Conservation (phyloP, 2,329 filamentous ascomycete species). For the Trichothecium sympodiale region DNA sequence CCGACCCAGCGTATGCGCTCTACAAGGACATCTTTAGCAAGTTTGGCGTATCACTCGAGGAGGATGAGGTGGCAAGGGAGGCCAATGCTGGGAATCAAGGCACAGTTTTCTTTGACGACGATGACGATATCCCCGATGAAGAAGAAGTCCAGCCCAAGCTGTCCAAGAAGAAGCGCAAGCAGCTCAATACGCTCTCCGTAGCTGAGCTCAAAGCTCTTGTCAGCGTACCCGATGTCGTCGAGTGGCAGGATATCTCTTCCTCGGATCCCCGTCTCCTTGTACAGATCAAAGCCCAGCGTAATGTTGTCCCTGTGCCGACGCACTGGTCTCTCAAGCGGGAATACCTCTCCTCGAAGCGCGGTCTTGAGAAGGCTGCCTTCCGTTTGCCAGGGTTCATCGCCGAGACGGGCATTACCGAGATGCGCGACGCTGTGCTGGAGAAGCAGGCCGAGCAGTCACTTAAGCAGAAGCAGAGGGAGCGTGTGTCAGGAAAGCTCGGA, state of each 20-base stretch:
- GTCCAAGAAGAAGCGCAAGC: constrained; percentile 92
- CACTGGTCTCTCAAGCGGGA: constrained; percentile 97
- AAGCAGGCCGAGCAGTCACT: constrained; percentile 87
- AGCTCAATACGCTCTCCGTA: constrained; percentile 82
- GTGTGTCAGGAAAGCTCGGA: constrained; percentile 91
- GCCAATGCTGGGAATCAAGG: constrained; percentile 65
- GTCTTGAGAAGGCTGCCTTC: constrained; percentile 92
- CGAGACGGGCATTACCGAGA: constrained; percentile 94
- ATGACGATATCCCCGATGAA: constrained; percentile 78
- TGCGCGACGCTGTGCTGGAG: constrained; percentile 92
- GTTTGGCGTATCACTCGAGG: constrained; percentile 57
- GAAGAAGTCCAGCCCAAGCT: constrained; percentile 67
- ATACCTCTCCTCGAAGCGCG: constrained; percentile 91
- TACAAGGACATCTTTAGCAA: constrained; percentile 75
- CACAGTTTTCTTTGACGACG: constrained; percentile 72
- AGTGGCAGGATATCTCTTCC: constrained; percentile 93
- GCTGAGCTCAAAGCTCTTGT: constrained; percentile 92
- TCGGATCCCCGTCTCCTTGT: constrained; percentile 81
- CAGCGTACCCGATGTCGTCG: constrained; percentile 82
- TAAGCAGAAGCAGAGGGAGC: constrained; percentile 91
- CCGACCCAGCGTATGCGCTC: constrained; percentile 70
- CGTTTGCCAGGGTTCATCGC: constrained; percentile 91
- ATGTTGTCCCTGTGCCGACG: constrained; percentile 84
- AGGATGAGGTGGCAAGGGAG: constrained; percentile 54
- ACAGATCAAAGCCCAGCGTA: constrained; percentile 88